Percentiles rank a stretch among this genome's conserved stretches.
Evolutionary conservation across 2,329 filamentous ascomycete species (phyloP).

Genomic region (Botryosphaeria dothidea): DNA sequence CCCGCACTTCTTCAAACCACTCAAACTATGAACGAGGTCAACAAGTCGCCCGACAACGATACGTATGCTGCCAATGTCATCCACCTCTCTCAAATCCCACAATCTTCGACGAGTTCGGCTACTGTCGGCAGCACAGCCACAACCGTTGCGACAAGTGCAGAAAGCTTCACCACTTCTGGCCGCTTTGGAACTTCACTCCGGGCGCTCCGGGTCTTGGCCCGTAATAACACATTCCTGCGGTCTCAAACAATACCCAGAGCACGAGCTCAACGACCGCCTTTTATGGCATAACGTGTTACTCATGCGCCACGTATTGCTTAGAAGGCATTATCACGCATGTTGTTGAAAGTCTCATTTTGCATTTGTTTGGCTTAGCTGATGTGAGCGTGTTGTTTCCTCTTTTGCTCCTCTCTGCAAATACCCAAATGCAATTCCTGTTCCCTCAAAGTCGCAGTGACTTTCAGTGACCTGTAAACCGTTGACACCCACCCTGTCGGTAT

Average conservation of each 20-base stretch:
- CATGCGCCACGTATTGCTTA: background rate
- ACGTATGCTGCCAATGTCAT: conserved; percentile 2
- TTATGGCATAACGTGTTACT: background rate
- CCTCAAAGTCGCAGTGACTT: no score
- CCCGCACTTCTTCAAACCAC: background rate
- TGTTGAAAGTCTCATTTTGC: background rate
- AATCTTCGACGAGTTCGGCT: conserved; percentile 2
- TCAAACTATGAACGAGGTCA: background rate
- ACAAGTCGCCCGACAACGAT: background rate
- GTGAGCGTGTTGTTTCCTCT: background rate
- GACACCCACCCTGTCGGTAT: background rate
- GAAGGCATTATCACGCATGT: no score
- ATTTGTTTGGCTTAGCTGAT: background rate
- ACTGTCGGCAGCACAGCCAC: conserved; percentile 1
- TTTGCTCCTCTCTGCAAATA: background rate
- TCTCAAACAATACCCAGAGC: background rate
- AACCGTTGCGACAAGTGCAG: background rate
- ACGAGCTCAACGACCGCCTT: background rate
- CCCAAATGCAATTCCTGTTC: background rate
- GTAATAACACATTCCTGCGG: background rate
- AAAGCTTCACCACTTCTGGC: conserved; percentile 5
- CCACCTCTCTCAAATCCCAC: conserved; percentile 1
- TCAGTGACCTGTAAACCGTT: background rate
- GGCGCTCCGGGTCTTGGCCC: conserved; percentile 6
- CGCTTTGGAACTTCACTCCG: background rate